phyloP scores from a whole-genome alignment of 2,329 filamentous ascomycete genomes.

The Alternaria sp. region DNA sequence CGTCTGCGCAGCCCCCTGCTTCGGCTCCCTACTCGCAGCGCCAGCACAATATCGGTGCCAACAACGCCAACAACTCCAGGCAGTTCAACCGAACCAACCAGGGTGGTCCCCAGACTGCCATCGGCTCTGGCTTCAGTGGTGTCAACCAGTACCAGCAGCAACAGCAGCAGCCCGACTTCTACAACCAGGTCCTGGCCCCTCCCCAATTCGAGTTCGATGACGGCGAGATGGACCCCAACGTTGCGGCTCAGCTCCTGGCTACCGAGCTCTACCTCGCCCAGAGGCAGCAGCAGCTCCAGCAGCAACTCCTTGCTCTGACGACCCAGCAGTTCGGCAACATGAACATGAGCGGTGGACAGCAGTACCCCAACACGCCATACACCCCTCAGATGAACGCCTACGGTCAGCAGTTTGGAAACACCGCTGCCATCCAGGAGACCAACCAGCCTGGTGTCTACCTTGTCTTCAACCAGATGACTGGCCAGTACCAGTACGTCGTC shows the following conservation, averaged over 20 bases:
- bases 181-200: constrained; percentile 88
- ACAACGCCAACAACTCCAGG: constrained; percentile 55
- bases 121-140: constrained; percentile 59
- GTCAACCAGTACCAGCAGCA: constrained; percentile 53
- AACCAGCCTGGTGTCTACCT: constrained; percentile 78
- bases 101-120: constrained; percentile 64
- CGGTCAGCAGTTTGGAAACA: constrained; percentile 70
- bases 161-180: constrained; percentile 58
- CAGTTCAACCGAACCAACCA: constrained; percentile 50
- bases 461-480: constrained; percentile 84
- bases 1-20: constrained; percentile 67
- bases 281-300: constrained; percentile 92
- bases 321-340: constrained; percentile 60
- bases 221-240: constrained; percentile 80
- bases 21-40: constrained; percentile 67
- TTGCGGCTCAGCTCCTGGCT: constrained; percentile 87
- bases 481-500: constrained; percentile 81
- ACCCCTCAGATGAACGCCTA: constrained; percentile 65
- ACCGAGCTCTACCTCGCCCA: constrained; percentile 92
- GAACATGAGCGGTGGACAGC: constrained; percentile 65
- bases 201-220: constrained; percentile 75
- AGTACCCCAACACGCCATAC: constrained; percentile 59
- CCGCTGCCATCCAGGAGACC: constrained; percentile 69
- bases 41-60: constrained; percentile 54
- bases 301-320: constrained; percentile 86